Conservation (phyloP, 2,329 filamentous ascomycete species). For the Xylaria sp. region DNA sequence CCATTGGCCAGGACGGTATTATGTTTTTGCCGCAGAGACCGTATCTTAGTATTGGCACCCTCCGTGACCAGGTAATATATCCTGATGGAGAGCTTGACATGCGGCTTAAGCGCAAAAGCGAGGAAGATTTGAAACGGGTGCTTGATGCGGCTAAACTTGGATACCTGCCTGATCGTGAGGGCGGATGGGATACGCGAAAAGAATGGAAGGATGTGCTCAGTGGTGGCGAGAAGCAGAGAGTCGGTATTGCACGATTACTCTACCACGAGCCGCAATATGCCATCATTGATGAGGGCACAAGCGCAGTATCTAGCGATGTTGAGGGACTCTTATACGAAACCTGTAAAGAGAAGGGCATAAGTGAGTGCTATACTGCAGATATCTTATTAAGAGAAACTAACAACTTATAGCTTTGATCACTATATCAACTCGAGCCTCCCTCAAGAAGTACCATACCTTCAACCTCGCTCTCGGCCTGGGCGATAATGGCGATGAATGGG, state of each 20-base stretch:
- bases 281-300: constrained; percentile 95
- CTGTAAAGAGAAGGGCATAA: constrained; percentile 93
- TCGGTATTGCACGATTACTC: constrained; percentile 87
- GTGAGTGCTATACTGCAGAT: constrained; percentile 59
- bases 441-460: constrained; percentile 95
- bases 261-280: constrained; percentile 97
- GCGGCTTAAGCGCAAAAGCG: constrained; percentile 80
- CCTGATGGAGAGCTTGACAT: constrained; percentile 95
- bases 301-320: constrained; percentile 92
- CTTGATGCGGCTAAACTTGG: constrained; percentile 87
- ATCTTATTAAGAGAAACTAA: constrained; percentile 33
- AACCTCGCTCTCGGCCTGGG: constrained; percentile 87
- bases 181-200: constrained; percentile 95
- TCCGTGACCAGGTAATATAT: constrained; percentile 97
- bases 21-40: constrained; percentile 98
- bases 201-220: constrained; percentile 99
- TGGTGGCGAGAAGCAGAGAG: constrained; percentile 95
- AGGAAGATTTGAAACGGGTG: constrained; percentile 79
- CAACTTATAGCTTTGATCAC: constrained; percentile 80
- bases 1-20: constrained; percentile 85
- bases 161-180: constrained; percentile 90
- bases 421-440: constrained; percentile 90
- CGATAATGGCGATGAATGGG: constrained; percentile 85
- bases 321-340: constrained; percentile 93
- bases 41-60: constrained; percentile 89